phyloP scores from a whole-genome alignment of 1,284 basidiomycete genomes.

The Cryptococcus deneoformans region DNA sequence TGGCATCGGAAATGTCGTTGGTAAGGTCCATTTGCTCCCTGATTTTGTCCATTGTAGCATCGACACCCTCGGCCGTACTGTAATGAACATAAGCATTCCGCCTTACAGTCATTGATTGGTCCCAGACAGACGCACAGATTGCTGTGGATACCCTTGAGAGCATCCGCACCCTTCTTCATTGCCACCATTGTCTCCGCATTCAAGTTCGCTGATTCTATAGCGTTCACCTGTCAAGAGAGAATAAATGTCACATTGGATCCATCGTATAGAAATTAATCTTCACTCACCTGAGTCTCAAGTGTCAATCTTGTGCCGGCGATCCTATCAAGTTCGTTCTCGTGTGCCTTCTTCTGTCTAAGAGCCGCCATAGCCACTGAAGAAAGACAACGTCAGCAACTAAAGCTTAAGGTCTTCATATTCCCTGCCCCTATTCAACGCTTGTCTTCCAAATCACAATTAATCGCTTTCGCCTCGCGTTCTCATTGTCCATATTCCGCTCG shows the following conservation, averaged over 20 bases:
- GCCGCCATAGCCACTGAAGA: conserved; percentile 77
- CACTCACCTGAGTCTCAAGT: conserved; percentile 77
- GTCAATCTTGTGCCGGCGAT: conserved; percentile 86
- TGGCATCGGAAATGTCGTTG: conserved; percentile 92
- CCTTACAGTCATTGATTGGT: not conserved
- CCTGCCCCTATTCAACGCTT: not conserved
- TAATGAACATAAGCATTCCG: not conserved
- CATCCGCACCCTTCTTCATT: conserved; percentile 95
- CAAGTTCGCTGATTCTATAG: conserved; percentile 95
- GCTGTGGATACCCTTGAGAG: conserved; percentile 87
- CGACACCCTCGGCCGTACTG: conserved; percentile 89
- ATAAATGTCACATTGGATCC: not conserved
- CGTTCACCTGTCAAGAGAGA: conserved; percentile 63
- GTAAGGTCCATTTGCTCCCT: conserved; percentile 92
- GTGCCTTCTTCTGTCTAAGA: conserved; percentile 91
- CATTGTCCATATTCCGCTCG: not conserved
- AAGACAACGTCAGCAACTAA: not conserved
- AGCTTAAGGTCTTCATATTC: not conserved
- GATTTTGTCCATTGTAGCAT: conserved; percentile 85
- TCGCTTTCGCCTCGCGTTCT: not conserved
- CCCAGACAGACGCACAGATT: conserved; percentile 64
- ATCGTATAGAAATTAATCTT: no score
- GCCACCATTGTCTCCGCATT: conserved; percentile 98
- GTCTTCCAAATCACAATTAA: not conserved
- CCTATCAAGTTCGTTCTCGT: conserved; percentile 83